Evolutionary conservation across 495 filamentous ascomycete genomes (phyloP), one percentile per base, ranked within the genome.

Genomic region (Aspergillus ellipticus): DNA sequence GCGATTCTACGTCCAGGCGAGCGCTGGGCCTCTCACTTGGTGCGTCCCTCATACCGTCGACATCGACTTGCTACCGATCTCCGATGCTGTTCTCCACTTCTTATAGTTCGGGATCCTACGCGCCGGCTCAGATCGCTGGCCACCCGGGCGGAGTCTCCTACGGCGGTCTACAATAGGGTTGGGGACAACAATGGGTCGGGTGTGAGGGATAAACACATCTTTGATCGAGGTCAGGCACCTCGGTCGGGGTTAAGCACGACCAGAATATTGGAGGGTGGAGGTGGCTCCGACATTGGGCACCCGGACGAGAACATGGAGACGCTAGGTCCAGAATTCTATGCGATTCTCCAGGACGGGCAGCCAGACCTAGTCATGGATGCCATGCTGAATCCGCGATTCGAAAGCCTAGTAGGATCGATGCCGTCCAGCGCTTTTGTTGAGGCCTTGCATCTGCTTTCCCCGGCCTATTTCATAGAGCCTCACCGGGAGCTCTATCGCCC

Each of bases 401-500:
- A 56, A n/a, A 43, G 54, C 22, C 54, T 75, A 33, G 69, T 78
- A 20, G 64, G 49, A 17, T 62, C 59, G 5, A 51, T 77, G 59
- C 62, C 73, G 26, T 60, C 67, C 48, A 70, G 54, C 24, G 51
- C 56, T 1, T 79, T 78, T 49, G 52, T 73, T 15, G 74, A 69
- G 33, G 68, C 63, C 49, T 60, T 79, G 24, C 64, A 64, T 50
- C 60, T 67, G 22, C 67, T 79, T 1, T 73, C 74, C 13, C 76
- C 76, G 3, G 49, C 62, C 21, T 68, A 78, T 60, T 78, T 79
- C 48, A 51, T 79, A 42, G 64, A 69, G 33, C 74, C 79, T 4
- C 82, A 79, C 60, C 72, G 75, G 15, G 65, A 80, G 31, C 65
- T 83, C 48, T 67, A 85, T 31, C 64, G 68, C 19, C 59, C 71